Percentiles rank a stretch among this genome's conserved stretches.
Conservation (phyloP, 768 basidiomycete genomes). For the Podaxis sp. region DNA sequence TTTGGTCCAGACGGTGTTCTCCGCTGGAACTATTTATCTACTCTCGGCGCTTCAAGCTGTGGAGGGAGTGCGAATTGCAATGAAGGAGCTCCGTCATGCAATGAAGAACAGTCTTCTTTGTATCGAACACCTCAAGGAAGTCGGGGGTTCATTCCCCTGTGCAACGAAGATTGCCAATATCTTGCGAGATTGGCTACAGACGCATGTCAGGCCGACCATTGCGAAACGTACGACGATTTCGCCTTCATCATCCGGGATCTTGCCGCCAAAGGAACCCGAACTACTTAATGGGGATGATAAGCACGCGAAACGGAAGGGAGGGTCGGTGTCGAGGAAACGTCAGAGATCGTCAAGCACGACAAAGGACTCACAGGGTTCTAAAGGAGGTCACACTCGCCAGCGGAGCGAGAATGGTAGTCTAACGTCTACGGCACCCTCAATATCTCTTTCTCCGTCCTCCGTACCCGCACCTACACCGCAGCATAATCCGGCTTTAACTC, state of each 20-base stretch:
- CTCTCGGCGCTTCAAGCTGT: conserved; percentile 50
- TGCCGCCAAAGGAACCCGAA: conserved; percentile 1
- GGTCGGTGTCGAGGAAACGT: not conserved
- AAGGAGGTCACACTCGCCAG: not conserved
- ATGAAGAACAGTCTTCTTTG: conserved; percentile 41
- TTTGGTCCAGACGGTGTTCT: conserved; percentile 52
- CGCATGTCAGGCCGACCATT: conserved; percentile 38
- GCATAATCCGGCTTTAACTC: not conserved
- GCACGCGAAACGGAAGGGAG: not conserved
- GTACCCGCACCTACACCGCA: not conserved
- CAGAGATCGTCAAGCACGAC: not conserved
- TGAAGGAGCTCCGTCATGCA: conserved; percentile 40
- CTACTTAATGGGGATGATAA: not conserved
- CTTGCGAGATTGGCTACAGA: conserved; percentile 36
- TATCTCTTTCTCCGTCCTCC: not conserved
- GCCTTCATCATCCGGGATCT: not conserved
- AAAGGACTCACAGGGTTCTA: not conserved
- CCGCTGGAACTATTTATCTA: conserved; percentile 55
- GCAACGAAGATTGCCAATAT: conserved; percentile 46
- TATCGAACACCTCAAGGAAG: conserved; percentile 46
- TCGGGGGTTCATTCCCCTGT: conserved; percentile 51
- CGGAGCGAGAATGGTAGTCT: not conserved
- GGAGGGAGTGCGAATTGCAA: conserved; percentile 41
- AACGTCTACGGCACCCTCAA: not conserved
- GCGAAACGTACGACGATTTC: conserved; percentile 24